Conservation (phyloP, 805 yeast species). For the Priceomyces carsonii region DNA sequence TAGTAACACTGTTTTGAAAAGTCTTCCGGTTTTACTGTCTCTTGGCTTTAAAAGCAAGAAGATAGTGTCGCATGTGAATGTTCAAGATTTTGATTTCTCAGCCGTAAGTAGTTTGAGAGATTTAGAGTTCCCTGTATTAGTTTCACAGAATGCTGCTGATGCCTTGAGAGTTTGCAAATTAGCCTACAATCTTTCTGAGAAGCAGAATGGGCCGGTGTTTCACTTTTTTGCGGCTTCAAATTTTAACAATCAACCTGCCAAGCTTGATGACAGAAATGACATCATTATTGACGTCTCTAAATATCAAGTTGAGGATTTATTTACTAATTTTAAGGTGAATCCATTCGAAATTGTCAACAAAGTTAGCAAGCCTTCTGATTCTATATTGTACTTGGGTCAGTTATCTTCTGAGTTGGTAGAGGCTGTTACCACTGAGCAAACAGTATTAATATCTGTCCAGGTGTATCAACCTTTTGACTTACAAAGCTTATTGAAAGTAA, state of each 20-base stretch:
- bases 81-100: slow-evolving; percentile 64
- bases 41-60: slow-evolving; percentile 35
- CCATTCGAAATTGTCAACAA: slow-evolving; percentile 33
- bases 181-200: slow-evolving; percentile 57
- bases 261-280: slow-evolving; percentile 12
- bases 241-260: slow-evolving; percentile 13
- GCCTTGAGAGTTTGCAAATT: slow-evolving; percentile 54
- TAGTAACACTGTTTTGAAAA: slow-evolving; percentile 54
- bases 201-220: slow-evolving; percentile 56
- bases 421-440: slow-evolving; percentile 36
- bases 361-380: slow-evolving; percentile 43
- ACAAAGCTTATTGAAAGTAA: slow-evolving; percentile 43
- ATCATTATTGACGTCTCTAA: slow-evolving; percentile 15
- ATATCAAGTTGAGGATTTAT: slow-evolving; percentile 22
- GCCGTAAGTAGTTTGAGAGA: slow-evolving; percentile 73
- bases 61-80: slow-evolving; percentile 61
- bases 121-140: slow-evolving; percentile 59
- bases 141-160: slow-evolving; percentile 63
- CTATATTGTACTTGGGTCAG: slow-evolving; percentile 66
- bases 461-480: slow-evolving; percentile 75
- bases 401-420: slow-evolving; percentile 44
- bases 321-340: slow-evolving; percentile 22
- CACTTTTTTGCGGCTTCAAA: slow-evolving; percentile 59
- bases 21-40: slow-evolving; percentile 59
- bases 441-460: slow-evolving; percentile 57